A percentile compares a stretch with the other conserved stretches of the same genome.
Evolutionary conservation across 306 rosid species (phyloP).

Genomic region (Vicia faba): DNA sequence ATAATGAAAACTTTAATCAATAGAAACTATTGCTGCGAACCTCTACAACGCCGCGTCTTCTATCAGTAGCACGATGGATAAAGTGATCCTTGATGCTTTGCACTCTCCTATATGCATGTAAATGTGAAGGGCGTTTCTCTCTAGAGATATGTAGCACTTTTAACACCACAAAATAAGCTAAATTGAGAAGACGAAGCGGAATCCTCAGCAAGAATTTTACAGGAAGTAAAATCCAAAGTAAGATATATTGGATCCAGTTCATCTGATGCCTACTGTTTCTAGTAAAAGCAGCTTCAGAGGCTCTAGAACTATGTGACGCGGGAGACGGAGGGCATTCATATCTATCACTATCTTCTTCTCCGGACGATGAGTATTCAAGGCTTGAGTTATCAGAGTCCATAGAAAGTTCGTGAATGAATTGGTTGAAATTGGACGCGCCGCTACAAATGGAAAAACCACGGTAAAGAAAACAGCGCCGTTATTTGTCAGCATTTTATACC

Average conservation of each 20-base stretch:
- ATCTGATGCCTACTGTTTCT: conserved; percentile 45
- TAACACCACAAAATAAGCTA: conserved; percentile 37
- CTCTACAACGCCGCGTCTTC: conserved; percentile 95
- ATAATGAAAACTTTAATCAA: conserved; percentile 16
- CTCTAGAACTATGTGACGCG: conserved; percentile 65
- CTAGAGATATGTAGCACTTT: conserved; percentile 40
- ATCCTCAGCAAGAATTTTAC: conserved; percentile 57
- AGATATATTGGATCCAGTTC: conserved; percentile 54
- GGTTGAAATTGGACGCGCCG: conserved; percentile 94
- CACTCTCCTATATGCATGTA: conserved; percentile 48
- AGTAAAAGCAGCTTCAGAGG: conserved; percentile 50
- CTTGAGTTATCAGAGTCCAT: conserved; percentile 84
- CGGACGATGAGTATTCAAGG: conserved; percentile 59
- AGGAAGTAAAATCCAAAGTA: conserved; percentile 65
- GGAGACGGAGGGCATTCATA: conserved; percentile 59
- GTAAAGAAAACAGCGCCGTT: conserved; percentile 1
- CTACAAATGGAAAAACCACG: conserved; percentile 50
- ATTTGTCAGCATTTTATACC: background rate
- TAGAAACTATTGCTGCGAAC: conserved; percentile 40
- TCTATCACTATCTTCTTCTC: conserved; percentile 66
- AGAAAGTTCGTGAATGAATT: conserved; percentile 77
- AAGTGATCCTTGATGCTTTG: conserved; percentile 73
- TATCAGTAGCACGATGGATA: conserved; percentile 74
- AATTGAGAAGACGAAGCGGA: conserved; percentile 47
- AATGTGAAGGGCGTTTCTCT: conserved; percentile 36